phyloP scores from a whole-genome alignment of 202 grass and related monocot genomes.

The Dendrocalamus latiflorus region DNA sequence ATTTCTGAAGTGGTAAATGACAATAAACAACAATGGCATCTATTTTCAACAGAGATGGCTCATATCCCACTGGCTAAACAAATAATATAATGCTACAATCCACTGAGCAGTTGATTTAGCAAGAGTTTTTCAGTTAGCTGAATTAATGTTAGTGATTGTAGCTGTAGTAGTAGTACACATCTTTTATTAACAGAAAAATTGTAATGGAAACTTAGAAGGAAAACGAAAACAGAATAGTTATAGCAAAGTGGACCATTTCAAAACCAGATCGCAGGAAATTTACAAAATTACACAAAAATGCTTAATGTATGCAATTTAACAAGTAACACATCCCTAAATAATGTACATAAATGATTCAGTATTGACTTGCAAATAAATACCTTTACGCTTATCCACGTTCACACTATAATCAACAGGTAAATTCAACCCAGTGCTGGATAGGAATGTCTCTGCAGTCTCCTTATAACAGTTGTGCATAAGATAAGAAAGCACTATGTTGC shows the following conservation, averaged over 20 bases:
- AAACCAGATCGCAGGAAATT: neutral
- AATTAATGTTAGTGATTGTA: too few relatives aligned
- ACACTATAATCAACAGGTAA: conserved; percentile 69
- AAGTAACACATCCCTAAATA: neutral
- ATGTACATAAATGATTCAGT: conserved; percentile 22
- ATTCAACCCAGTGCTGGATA: conserved; percentile 62
- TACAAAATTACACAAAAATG: conserved; percentile 9
- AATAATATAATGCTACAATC: neutral
- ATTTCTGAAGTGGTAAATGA: conserved; percentile 7
- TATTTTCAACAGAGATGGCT: neutral
- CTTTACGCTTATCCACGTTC: conserved; percentile 86
- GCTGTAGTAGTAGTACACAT: too few relatives aligned
- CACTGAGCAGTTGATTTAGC: neutral
- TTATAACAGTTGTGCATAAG: conserved; percentile 98
- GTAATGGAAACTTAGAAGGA: neutral
- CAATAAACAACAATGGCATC: neutral
- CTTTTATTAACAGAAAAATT: neutral
- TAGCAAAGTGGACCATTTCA: neutral
- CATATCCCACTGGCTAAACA: neutral
- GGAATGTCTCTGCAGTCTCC: conserved; percentile 83
- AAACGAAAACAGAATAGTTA: neutral
- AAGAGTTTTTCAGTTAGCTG: conserved; percentile 1
- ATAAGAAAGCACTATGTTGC: conserved; percentile 80
- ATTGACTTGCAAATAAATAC: conserved; percentile 48
- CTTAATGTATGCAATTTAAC: too few relatives aligned